These are phyloP conservation scores for Neoboletus subvelutipes DNA, from an alignment of 768 basidiomycete genomes.

Conservation along the genomic window DNA sequence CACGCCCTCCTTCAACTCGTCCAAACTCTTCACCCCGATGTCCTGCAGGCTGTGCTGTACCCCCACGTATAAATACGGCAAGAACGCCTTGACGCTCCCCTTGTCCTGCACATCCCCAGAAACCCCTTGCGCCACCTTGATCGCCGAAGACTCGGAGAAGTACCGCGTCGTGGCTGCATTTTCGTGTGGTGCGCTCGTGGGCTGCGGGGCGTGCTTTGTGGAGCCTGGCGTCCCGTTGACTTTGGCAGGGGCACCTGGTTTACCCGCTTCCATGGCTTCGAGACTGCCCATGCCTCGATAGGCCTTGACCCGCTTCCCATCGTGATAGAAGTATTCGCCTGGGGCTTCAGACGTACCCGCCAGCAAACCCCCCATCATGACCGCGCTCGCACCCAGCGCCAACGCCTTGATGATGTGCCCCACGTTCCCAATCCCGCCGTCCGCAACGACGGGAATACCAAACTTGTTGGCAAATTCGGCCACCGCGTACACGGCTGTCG, in stretches of 20 bases:
- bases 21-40: constrained; percentile 72
- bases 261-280: constrained; percentile 88
- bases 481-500: constrained; percentile 96
- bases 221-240: constrained; percentile 29
- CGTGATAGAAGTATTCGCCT: constrained; percentile 99
- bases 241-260: constrained; percentile 32
- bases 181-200: constrained; percentile 55
- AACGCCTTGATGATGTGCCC: constrained; percentile 98
- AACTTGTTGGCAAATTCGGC: constrained; percentile 92
- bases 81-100: constrained; percentile 88
- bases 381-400: constrained; percentile 88
- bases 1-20: constrained; percentile 66
- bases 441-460: constrained; percentile 94
- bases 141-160: constrained; percentile 55
- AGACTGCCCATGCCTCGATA: constrained; percentile 98
- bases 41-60: constrained; percentile 96
- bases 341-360: constrained; percentile 97
- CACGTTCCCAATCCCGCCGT: constrained; percentile 93
- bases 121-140: constrained; percentile 97
- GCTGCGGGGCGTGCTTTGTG: constrained; percentile 49
- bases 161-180: constrained; percentile 94
- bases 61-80: constrained; percentile 81
- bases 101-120: constrained; percentile 97
- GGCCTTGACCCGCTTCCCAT: constrained; percentile 97
- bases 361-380: constrained; percentile 98